These are phyloP conservation scores for Hypoxylon trugodes DNA, from an alignment of 495 filamentous ascomycete species.

Conservation along the genomic window DNA sequence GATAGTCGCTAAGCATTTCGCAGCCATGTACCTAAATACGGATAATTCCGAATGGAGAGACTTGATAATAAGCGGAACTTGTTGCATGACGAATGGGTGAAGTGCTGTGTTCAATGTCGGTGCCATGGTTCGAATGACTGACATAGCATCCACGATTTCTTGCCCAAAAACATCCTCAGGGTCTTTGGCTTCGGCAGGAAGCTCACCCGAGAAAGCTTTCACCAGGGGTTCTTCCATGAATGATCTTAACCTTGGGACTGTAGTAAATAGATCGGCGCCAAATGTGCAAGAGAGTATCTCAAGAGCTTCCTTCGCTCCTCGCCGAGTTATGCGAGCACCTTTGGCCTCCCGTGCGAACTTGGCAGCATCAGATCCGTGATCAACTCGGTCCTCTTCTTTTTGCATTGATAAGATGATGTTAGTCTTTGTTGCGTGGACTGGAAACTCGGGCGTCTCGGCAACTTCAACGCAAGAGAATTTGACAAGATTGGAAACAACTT, in stretches of 20 bases:
- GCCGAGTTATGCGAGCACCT: constrained; percentile 84
- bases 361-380: constrained; percentile 81
- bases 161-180: constrained; percentile 79
- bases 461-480: constrained; percentile 98
- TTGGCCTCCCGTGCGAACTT: constrained; percentile 87
- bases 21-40: constrained; percentile 93
- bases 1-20: constrained; percentile 95
- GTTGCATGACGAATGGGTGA: constrained; percentile 76
- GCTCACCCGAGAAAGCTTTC: constrained; percentile 74
- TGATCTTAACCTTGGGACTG: constrained; percentile 78
- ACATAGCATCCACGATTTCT: constrained; percentile 91
- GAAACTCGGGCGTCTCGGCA: constrained; percentile 95
- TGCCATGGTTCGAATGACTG: constrained; percentile 86
- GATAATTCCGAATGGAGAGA: constrained; percentile 86
- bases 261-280: constrained; percentile 75
- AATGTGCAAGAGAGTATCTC: constrained; percentile 86
- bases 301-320: constrained; percentile 93
- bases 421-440: constrained; percentile 74
- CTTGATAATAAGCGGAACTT: constrained; percentile 87
- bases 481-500: constrained; percentile 90
- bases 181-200: constrained; percentile 74
- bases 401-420: constrained; percentile 86
- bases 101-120: constrained; percentile 80
- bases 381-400: constrained; percentile 95
- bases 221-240: constrained; percentile 84